These are phyloP conservation scores for Colletotrichum endophyticum DNA, from an alignment of 2,329 filamentous ascomycete species.

Conservation along the genomic window DNA sequence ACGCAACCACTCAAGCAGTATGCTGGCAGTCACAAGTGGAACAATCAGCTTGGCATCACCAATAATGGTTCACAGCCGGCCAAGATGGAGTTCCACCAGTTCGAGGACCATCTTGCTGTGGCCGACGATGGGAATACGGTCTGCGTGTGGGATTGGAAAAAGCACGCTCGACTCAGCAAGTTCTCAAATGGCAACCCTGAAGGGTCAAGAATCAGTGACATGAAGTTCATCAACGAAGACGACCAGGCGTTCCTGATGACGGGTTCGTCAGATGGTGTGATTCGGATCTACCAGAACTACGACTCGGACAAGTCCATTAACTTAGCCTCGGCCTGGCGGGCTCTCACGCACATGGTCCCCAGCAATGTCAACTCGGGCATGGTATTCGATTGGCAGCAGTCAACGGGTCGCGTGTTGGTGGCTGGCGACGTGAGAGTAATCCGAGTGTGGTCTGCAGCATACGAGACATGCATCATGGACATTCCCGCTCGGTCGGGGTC, in stretches of 20 bases:
- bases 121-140: slow-evolving; percentile 93
- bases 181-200: slow-evolving; percentile 95
- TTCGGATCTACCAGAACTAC: slow-evolving; percentile 93
- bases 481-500: slow-evolving; percentile 94
- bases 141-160: slow-evolving; percentile 92
- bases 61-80: slow-evolving; percentile 89
- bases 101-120: slow-evolving; percentile 93
- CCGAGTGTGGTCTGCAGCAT: slow-evolving; percentile 92
- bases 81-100: slow-evolving; percentile 97
- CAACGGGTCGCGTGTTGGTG: slow-evolving; percentile 92
- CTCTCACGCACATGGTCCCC: slow-evolving; percentile 90
- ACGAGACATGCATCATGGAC: slow-evolving; percentile 90
- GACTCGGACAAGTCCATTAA: slow-evolving; percentile 78
- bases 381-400: slow-evolving; percentile 99
- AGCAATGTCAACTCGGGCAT: slow-evolving; percentile 94
- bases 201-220: slow-evolving; percentile 90
- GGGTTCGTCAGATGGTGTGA: slow-evolving; percentile 91
- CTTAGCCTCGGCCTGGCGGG: slow-evolving; percentile 89
- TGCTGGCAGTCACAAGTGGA: slow-evolving; percentile 87
- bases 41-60: slow-evolving; percentile 79
- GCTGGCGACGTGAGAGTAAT: slow-evolving; percentile 96
- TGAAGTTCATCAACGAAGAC: slow-evolving; percentile 98
- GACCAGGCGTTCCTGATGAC: slow-evolving; percentile 95
- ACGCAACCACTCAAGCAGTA: slow-evolving; percentile 93
- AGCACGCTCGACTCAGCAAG: slow-evolving; percentile 73